These are phyloP conservation scores for Sporothrix globosa DNA, from an alignment of 2,329 filamentous ascomycete genomes.

Conservation along the genomic window DNA sequence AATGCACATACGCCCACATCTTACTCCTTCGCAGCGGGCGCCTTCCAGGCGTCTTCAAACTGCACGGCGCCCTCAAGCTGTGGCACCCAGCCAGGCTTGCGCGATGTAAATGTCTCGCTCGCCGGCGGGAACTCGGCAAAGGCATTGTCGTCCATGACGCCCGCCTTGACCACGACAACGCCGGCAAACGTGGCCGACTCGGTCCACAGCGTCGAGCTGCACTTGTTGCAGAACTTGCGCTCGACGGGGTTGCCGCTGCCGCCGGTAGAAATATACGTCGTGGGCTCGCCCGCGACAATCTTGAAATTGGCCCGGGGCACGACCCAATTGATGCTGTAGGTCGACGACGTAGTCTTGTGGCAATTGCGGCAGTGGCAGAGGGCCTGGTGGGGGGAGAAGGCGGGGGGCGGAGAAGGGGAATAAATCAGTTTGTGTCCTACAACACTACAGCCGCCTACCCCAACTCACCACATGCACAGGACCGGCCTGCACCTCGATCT, in stretches of 20 bases:
- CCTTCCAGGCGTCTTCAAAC: conserved; percentile 10
- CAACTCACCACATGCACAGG: conserved; percentile 16
- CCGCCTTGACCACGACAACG: conserved; percentile 11
- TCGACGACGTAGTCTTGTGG: conserved; percentile 23
- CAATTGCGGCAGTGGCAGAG: conserved; percentile 23
- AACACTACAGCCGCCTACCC: background rate
- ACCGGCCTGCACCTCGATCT: conserved; percentile 5
- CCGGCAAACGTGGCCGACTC: conserved; percentile 6
- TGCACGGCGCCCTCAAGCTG: background rate
- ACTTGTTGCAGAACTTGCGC: conserved; percentile 15
- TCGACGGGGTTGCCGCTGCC: conserved; percentile 16
- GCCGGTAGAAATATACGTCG: background rate
- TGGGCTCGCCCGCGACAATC: background rate
- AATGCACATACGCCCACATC: background rate
- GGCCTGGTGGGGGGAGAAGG: background rate
- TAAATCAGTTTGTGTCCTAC: background rate
- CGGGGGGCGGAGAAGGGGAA: background rate
- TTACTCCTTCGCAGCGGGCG: background rate
- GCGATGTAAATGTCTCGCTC: conserved; percentile 16
- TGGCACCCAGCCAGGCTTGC: conserved; percentile 18
- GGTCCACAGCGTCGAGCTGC: conserved; percentile 23
- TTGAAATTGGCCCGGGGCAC: conserved; percentile 5
- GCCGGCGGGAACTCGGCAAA: background rate
- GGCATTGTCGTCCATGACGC: conserved; percentile 15
- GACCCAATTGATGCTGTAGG: conserved; percentile 21